Evolutionary conservation across 176 grass and related monocot species (phyloP).

Genomic region (Guadua angustifolia): DNA sequence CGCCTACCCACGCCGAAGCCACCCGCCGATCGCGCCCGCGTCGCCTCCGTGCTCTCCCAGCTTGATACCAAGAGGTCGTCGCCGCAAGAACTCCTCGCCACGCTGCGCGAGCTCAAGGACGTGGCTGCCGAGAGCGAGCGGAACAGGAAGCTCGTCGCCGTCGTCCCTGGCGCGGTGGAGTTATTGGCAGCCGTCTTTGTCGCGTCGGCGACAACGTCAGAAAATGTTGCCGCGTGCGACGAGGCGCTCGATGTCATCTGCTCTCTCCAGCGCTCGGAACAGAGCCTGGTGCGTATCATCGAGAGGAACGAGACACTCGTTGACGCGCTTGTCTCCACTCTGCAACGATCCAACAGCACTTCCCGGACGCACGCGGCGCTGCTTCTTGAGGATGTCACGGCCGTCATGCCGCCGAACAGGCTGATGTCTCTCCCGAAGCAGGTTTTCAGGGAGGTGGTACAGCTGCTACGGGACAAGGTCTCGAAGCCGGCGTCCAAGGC

Average conservation of each 20-base stretch:
- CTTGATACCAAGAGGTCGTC: not conserved
- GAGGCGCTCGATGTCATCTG: slow-evolving; percentile 52
- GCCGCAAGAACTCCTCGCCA: not conserved
- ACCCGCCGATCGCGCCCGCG: slow-evolving; percentile 26
- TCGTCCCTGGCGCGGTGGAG: slow-evolving; percentile 21
- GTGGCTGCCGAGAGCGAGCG: slow-evolving; percentile 50
- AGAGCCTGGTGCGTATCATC: slow-evolving; percentile 28
- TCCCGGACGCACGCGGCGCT: slow-evolving; percentile 48
- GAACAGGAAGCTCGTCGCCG: slow-evolving; percentile 45
- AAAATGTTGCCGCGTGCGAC: slow-evolving; percentile 21
- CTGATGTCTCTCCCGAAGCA: slow-evolving; percentile 40
- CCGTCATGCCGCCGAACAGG: slow-evolving; percentile 28
- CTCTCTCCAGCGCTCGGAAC: slow-evolving; percentile 52
- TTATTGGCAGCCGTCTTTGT: slow-evolving; percentile 12
- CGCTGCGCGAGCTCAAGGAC: slow-evolving; percentile 54
- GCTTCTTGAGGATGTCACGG: slow-evolving; percentile 48
- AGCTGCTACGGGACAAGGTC: slow-evolving; percentile 41
- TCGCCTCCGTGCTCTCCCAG: slow-evolving; percentile 42
- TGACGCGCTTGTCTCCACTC: slow-evolving; percentile 40
- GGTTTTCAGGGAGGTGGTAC: slow-evolving; percentile 49
- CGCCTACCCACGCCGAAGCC: slow-evolving; percentile 37
- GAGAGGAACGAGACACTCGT: slow-evolving; percentile 43
- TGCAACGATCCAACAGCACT: slow-evolving; percentile 44
- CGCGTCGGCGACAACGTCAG: not conserved
- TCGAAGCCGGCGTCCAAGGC: slow-evolving; percentile 51